Percentiles rank a stretch among this genome's conserved stretches.
Evolutionary conservation across 208 protist species (phyloP).

Genomic region (Leptomonas pyrrhocoris): DNA sequence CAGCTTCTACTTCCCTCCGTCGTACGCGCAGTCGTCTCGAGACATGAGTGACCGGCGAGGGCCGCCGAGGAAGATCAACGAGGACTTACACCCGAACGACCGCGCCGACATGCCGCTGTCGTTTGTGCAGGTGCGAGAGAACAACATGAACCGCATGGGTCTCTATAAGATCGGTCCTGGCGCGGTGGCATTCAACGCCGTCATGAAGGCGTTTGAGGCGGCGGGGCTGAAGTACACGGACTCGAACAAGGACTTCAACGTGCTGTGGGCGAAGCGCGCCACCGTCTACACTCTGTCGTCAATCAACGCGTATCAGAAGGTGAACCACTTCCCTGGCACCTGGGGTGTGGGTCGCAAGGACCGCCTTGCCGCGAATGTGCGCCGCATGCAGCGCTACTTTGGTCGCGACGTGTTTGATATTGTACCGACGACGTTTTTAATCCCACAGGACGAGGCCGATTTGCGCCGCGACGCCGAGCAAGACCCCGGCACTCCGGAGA

Average conservation of each 20-base stretch:
- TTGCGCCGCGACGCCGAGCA: slow-evolving; percentile 69
- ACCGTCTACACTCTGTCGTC: slow-evolving; percentile 77
- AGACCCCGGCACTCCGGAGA: slow-evolving; percentile 57
- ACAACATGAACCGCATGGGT: slow-evolving; percentile 86
- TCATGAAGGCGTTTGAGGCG: slow-evolving; percentile 87
- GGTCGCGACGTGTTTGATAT: slow-evolving; percentile 78
- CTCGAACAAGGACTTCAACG: slow-evolving; percentile 87
- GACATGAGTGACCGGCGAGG: slow-evolving; percentile 43
- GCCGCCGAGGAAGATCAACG: slow-evolving; percentile 64
- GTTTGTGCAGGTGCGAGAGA: slow-evolving; percentile 65
- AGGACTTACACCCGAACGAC: slow-evolving; percentile 67
- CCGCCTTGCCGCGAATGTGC: slow-evolving; percentile 80
- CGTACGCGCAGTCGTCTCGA: slow-evolving; percentile 46
- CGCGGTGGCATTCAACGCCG: slow-evolving; percentile 90
- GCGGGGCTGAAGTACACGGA: slow-evolving; percentile 85
- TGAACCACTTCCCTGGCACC: slow-evolving; percentile 93
- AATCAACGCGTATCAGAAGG: slow-evolving; percentile 86
- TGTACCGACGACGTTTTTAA: slow-evolving; percentile 80
- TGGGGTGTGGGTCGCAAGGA: slow-evolving; percentile 93
- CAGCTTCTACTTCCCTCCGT: slow-evolving; percentile 80
- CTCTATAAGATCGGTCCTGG: slow-evolving; percentile 91
- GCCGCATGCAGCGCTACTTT: slow-evolving; percentile 78
- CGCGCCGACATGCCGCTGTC: slow-evolving; percentile 49
- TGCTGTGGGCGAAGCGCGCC: slow-evolving; percentile 92
- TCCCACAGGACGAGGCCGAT: slow-evolving; percentile 73